Percentiles rank a stretch among this genome's conserved stretches.
Evolutionary conservation across 768 basidiomycete species (phyloP).

Genomic region (Peribolospora kevripleyi): DNA sequence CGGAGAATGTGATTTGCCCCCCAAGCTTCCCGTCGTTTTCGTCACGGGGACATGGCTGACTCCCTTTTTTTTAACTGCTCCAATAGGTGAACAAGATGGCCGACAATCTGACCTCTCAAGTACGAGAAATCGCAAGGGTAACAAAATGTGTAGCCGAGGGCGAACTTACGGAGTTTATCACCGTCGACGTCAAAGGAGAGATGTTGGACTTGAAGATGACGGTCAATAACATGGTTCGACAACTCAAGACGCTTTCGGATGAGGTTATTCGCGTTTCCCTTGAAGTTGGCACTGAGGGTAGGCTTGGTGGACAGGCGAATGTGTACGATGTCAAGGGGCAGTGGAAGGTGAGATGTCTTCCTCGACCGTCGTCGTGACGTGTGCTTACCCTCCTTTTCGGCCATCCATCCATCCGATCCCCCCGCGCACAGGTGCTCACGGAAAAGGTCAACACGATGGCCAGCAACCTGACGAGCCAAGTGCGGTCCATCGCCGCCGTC

Average conservation of each 20-base stretch:
- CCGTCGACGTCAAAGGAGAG: conserved; percentile 20
- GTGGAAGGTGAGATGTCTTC: conserved; percentile 19
- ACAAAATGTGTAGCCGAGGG: conserved; percentile 21
- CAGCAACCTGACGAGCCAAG: conserved; percentile 21
- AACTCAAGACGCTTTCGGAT: conserved; percentile 23
- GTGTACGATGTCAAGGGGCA: conserved; percentile 24
- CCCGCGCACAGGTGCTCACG: conserved; percentile 8
- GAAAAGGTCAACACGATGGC: conserved; percentile 22
- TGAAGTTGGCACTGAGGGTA: conserved; percentile 27
- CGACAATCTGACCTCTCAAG: conserved; percentile 20
- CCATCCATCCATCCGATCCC: not conserved
- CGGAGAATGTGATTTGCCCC: conserved; percentile 14
- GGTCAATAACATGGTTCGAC: conserved; percentile 21
- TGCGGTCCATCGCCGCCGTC: conserved; percentile 29
- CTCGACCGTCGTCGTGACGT: conserved; percentile 2
- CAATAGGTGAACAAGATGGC: conserved; percentile 15
- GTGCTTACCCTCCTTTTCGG: not conserved
- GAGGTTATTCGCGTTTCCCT: conserved; percentile 25
- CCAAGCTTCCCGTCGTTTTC: no score
- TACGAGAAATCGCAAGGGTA: conserved; percentile 22
- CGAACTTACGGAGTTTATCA: conserved; percentile 19
- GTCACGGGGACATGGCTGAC: no score
- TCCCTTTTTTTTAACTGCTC: no score
- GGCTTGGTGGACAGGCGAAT: conserved; percentile 18
- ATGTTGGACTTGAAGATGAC: conserved; percentile 21